Evolutionary conservation across 2,329 filamentous ascomycete species (phyloP), one percentile per base, ranked within the genome.

Genomic region (Parafenestella ontariensis): DNA sequence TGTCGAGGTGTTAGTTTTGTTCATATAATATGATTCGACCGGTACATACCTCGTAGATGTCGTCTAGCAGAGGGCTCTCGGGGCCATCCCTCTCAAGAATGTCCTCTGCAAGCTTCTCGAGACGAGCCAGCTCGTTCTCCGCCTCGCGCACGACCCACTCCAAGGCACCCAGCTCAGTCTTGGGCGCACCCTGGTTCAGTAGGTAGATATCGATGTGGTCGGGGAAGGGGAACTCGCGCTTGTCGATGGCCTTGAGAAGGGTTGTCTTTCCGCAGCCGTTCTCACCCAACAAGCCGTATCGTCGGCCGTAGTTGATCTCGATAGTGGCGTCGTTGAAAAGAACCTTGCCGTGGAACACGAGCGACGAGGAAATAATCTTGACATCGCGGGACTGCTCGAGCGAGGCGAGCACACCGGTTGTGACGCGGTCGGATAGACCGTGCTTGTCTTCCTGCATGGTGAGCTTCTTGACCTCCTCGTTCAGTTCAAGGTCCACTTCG

Each of bases 251-350:
- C 83, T 97, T 98, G 75, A 99, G 86, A 29, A 99, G 81, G n/a
- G 95, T 99, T 63, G 91, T 96, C 85, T 99, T 99, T 78, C 95
- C 95, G 79, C 95, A 99, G 65, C 95, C 95, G 89, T 99, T 99
- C 86, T 99, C 95, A 73, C 95, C 95, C 62, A 99, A 83, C 54
- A 99, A 84, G 77, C 95, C 95, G 77, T 99, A 99, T 72, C 95
- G 88, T 71, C 93, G 90, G 65, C 90, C 92, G 76, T 92, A 95
- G 76, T 90, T 94, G 72, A 99, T 85, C 80, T 99, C 96, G 77
- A 99, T 84, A 46, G 89, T 96, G 61, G 91, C 91, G 79, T 99
- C 95, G 75, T 89, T 94, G 80, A 99, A 91, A 58, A 99, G 88
- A 66, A 98, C 95, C 69, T 90, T 92, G 71, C 96, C 95, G 85